These are phyloP conservation scores for Garcia nutans DNA, from an alignment of 345 rosid genomes.

Conservation along the genomic window DNA sequence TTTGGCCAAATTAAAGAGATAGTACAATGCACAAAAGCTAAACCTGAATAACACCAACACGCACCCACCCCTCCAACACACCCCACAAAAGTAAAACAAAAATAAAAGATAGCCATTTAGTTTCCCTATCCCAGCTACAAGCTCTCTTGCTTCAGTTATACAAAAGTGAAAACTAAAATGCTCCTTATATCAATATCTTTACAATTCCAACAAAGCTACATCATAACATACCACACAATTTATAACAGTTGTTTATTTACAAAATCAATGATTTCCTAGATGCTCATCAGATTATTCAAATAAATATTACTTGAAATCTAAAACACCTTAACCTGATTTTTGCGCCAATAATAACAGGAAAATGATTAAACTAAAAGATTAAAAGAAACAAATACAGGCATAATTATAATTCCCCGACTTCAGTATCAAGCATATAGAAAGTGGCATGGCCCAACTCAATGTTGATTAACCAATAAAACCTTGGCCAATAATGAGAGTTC, in stretches of 20 bases:
- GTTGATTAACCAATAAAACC: neutral
- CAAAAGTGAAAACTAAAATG: neutral
- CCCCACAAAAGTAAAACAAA: neutral
- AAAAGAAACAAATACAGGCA: neutral
- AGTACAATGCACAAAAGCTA: neutral
- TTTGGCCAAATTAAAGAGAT: neutral
- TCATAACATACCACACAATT: neutral
- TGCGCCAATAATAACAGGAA: neutral
- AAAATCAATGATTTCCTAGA: neutral
- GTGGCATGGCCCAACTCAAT: neutral
- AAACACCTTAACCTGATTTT: neutral
- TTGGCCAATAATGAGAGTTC: neutral
- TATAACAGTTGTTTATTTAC: neutral
- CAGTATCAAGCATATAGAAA: neutral
- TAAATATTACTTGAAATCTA: neutral
- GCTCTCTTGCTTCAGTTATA: neutral
- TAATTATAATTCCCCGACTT: neutral
- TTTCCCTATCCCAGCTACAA: neutral
- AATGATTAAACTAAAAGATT: neutral
- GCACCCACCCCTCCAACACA: no score
- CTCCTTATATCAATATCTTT: neutral
- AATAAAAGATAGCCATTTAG: neutral
- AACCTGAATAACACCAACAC: neutral
- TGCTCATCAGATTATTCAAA: neutral
- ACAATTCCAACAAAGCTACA: neutral